phyloP scores from a whole-genome alignment of 306 rosid genomes.

The Fagus sylvatica region DNA sequence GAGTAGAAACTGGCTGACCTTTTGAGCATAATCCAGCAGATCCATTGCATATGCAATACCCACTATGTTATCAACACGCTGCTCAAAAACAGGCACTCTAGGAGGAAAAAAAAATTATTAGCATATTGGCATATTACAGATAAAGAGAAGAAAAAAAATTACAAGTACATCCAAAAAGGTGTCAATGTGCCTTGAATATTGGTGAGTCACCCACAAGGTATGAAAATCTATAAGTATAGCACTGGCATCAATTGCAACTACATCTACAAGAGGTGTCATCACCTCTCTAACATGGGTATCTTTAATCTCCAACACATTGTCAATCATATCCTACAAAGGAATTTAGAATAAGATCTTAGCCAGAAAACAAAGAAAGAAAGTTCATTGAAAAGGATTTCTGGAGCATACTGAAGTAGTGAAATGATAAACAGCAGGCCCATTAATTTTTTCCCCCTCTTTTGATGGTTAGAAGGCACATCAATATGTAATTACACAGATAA shows the following conservation, averaged over 20 bases:
- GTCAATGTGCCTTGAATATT: constrained; percentile 79
- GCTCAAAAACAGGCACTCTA: constrained; percentile 99
- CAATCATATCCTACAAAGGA: constrained; percentile 88
- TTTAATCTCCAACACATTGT: constrained; percentile 95
- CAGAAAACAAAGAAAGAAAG: constrained; percentile 12
- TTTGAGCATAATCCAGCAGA: constrained; percentile 81
- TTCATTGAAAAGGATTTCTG: background rate
- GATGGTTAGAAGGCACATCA: background rate
- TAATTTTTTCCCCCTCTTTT: background rate
- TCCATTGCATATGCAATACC: constrained; percentile 99
- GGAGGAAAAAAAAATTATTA: constrained; percentile 15
- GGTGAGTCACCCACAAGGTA: constrained; percentile 92
- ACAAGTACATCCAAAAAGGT: constrained; percentile 13
- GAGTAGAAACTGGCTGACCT: constrained; percentile 53
- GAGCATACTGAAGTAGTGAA: background rate
- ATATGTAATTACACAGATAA: background rate
- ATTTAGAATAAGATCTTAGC: constrained; percentile 9
- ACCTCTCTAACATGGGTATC: constrained; percentile 98
- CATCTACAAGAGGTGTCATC: constrained; percentile 99
- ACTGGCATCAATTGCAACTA: constrained; percentile 93
- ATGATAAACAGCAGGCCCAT: background rate
- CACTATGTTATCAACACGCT: constrained; percentile 94
- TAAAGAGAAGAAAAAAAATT: background rate
- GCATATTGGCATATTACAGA: background rate
- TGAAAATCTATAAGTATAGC: constrained; percentile 86